phyloP scores from a whole-genome alignment of 768 basidiomycete genomes.

The Boletellus ananiceps region DNA sequence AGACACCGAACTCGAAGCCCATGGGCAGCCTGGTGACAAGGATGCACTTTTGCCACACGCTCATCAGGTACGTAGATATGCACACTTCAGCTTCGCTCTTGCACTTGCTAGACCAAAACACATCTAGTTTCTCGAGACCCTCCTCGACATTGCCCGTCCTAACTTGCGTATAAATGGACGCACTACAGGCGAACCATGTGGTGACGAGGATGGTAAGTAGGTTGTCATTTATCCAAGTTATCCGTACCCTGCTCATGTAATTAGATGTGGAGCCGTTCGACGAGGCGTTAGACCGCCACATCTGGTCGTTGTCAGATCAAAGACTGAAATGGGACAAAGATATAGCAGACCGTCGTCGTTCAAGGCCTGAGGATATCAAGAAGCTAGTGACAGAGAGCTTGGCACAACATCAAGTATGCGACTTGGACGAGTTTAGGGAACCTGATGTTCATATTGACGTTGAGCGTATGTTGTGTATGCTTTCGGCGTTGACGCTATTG shows the following conservation, averaged over 20 bases:
- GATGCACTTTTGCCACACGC: slow-evolving; percentile 47
- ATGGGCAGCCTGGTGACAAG: slow-evolving; percentile 39
- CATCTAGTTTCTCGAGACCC: slow-evolving; percentile 54
- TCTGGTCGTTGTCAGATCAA: slow-evolving; percentile 77
- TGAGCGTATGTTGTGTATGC: slow-evolving; percentile 9
- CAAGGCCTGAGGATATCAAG: slow-evolving; percentile 52
- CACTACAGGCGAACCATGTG: slow-evolving; percentile 60
- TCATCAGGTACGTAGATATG: slow-evolving; percentile 39
- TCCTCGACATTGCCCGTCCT: slow-evolving; percentile 57
- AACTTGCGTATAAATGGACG: slow-evolving; percentile 82
- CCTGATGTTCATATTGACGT: not conserved
- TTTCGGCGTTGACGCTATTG: not conserved
- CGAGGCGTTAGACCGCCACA: slow-evolving; percentile 76
- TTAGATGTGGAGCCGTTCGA: slow-evolving; percentile 80
- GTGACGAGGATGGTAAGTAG: slow-evolving; percentile 49
- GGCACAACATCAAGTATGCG: slow-evolving; percentile 30
- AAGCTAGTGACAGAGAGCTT: slow-evolving; percentile 37
- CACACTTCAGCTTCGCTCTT: not conserved
- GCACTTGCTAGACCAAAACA: not conserved
- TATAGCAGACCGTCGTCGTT: slow-evolving; percentile 63
- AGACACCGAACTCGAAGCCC: slow-evolving; percentile 42
- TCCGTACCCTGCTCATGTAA: not conserved
- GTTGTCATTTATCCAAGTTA: not conserved
- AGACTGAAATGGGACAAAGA: slow-evolving; percentile 71
- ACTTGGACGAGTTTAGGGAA: slow-evolving; percentile 23